A percentile compares a stretch with the other conserved stretches of the same genome.
Evolutionary conservation across 2,329 filamentous ascomycete genomes (phyloP).

Genomic region (Cladosporium phlei): DNA sequence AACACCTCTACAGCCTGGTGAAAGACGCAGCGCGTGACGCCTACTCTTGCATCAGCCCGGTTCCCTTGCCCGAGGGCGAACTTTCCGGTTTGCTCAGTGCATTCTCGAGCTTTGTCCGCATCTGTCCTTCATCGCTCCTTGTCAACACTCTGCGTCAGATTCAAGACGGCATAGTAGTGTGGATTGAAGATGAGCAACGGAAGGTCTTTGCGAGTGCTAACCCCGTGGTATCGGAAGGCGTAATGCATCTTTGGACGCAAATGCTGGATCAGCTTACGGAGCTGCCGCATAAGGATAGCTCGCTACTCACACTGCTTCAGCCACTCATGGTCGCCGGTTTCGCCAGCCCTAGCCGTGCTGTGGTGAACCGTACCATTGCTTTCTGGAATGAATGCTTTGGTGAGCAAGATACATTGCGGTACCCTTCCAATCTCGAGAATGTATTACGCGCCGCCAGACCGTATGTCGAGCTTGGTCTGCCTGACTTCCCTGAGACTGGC

Average conservation of each 20-base stretch:
- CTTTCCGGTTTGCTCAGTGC: slow-evolving; percentile 5
- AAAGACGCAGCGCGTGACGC: slow-evolving; percentile 49
- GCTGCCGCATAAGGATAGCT: slow-evolving; percentile 54
- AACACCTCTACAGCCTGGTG: slow-evolving; percentile 60
- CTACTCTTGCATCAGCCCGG: slow-evolving; percentile 44
- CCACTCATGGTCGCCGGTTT: slow-evolving; percentile 50
- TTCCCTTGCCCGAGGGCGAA: slow-evolving; percentile 32
- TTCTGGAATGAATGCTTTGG: slow-evolving; percentile 71
- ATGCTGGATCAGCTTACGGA: slow-evolving; percentile 30
- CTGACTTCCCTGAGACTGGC: slow-evolving; percentile 43
- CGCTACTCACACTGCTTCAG: slow-evolving; percentile 51
- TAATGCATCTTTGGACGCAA: background rate
- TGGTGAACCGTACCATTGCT: slow-evolving; percentile 49
- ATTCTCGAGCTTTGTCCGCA: slow-evolving; percentile 45
- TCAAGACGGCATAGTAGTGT: slow-evolving; percentile 15
- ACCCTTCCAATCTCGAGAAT: slow-evolving; percentile 59
- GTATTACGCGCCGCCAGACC: slow-evolving; percentile 59
- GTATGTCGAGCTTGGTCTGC: slow-evolving; percentile 49
- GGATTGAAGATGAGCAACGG: slow-evolving; percentile 6
- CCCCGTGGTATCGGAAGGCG: background rate
- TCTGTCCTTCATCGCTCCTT: slow-evolving; percentile 39
- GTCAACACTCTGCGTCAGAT: slow-evolving; percentile 22
- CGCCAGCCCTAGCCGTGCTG: slow-evolving; percentile 46
- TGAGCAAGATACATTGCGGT: slow-evolving; percentile 54
- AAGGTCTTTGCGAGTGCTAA: background rate